Evolutionary conservation across 2,329 filamentous ascomycete species (phyloP).

Genomic region (Annulohypoxylon truncatum): DNA sequence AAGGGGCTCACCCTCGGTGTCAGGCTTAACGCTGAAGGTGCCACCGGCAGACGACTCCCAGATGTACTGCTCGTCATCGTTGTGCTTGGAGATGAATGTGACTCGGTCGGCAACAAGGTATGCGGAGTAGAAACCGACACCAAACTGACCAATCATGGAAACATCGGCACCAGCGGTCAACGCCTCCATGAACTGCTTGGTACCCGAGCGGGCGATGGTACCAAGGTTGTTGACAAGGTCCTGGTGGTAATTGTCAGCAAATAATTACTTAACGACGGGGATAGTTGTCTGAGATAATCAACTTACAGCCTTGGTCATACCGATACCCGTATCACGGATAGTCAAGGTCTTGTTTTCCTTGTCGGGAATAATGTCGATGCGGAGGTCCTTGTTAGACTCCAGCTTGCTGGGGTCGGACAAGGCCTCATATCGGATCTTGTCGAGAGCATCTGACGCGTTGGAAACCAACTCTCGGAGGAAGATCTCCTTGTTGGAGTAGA

Average conservation of each 20-base stretch:
- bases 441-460: slow-evolving; percentile 97
- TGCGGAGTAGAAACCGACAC: slow-evolving; percentile 99
- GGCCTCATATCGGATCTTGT: slow-evolving; percentile 99
- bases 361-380: slow-evolving; percentile 98
- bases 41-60: slow-evolving; percentile 98
- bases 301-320: slow-evolving; percentile 99
- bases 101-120: slow-evolving; percentile 99
- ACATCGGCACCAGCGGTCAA: slow-evolving; percentile 98
- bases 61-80: slow-evolving; percentile 99
- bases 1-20: slow-evolving; percentile 90
- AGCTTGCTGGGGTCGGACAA: slow-evolving; percentile 98
- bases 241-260: slow-evolving; percentile 61
- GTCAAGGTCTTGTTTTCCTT: slow-evolving; percentile 98
- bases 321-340: slow-evolving; percentile 97
- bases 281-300: background rate
- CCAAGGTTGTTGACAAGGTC: slow-evolving; percentile 99
- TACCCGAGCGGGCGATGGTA: slow-evolving; percentile 98
- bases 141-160: slow-evolving; percentile 99
- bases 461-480: slow-evolving; percentile 99
- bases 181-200: slow-evolving; percentile 99
- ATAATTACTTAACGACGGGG: slow-evolving; percentile 8
- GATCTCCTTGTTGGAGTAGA: slow-evolving; percentile 99
- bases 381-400: slow-evolving; percentile 96
- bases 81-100: slow-evolving; percentile 97
- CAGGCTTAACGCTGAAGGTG: slow-evolving; percentile 92